Evolutionary conservation across 2,329 filamentous ascomycete species (phyloP).

Genomic region (Akanthomyces uredinophilus): DNA sequence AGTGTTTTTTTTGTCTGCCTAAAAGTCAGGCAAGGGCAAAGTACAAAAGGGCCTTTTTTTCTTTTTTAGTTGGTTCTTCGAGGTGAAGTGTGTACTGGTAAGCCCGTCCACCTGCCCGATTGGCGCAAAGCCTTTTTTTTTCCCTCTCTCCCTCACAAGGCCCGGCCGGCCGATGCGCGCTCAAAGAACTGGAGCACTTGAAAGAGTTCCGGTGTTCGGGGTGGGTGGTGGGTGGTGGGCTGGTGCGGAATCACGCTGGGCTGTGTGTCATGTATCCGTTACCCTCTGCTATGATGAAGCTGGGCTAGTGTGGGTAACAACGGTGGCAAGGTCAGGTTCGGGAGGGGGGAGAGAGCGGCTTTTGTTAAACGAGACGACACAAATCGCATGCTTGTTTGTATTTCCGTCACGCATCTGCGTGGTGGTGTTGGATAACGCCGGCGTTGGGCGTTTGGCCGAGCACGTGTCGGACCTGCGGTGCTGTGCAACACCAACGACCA

Average conservation of each 20-base stretch:
- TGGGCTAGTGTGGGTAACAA: background rate
- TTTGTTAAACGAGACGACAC: no score
- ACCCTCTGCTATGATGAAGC: no score
- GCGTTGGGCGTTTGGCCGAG: background rate
- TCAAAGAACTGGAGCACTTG: background rate
- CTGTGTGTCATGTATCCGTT: background rate
- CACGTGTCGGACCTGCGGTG: background rate
- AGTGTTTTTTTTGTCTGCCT: background rate
- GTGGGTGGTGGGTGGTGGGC: background rate
- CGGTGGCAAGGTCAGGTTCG: no score
- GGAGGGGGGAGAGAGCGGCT: background rate
- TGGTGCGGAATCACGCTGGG: background rate
- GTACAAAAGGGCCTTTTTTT: background rate
- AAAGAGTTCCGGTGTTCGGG: constrained; percentile 11
- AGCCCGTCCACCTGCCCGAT: constrained; percentile 11
- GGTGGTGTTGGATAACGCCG: background rate
- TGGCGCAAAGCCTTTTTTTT: background rate
- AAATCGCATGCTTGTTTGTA: no score
- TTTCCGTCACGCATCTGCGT: no score
- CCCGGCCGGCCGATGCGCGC: no score
- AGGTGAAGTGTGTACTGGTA: background rate
- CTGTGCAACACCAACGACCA: background rate
- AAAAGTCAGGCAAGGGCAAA: background rate
- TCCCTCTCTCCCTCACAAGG: background rate
- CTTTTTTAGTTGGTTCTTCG: no score